Conservation (phyloP, 2,329 filamentous ascomycete genomes). For the Clonostachys byssicola region DNA sequence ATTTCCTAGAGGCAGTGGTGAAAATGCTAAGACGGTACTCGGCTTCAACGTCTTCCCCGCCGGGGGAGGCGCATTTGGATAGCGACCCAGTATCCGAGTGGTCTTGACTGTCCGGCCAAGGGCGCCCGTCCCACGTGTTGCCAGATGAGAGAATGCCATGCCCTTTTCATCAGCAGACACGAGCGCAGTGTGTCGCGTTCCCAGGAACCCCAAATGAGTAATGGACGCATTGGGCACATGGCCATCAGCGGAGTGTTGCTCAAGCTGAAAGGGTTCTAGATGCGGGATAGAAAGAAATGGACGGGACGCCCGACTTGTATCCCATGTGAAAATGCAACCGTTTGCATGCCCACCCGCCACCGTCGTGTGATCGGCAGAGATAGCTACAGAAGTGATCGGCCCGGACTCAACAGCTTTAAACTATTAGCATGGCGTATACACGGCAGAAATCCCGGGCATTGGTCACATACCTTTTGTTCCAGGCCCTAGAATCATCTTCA, state of each 20-base stretch:
- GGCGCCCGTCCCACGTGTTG: slow-evolving; percentile 83
- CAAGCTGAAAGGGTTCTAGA: slow-evolving; percentile 60
- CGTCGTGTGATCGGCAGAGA: slow-evolving; percentile 91
- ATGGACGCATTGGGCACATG: slow-evolving; percentile 76
- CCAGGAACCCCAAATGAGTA: slow-evolving; percentile 90
- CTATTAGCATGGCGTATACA: slow-evolving; percentile 17
- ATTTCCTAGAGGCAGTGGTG: slow-evolving; percentile 88
- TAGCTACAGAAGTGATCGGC: slow-evolving; percentile 77
- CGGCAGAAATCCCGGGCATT: slow-evolving; percentile 7
- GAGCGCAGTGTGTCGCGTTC: slow-evolving; percentile 87
- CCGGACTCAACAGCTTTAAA: slow-evolving; percentile 80
- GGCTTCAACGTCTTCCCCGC: slow-evolving; percentile 73
- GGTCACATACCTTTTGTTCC: slow-evolving; percentile 73
- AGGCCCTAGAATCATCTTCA: slow-evolving; percentile 90
- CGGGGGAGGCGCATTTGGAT: slow-evolving; percentile 66
- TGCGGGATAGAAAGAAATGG: slow-evolving; percentile 88
- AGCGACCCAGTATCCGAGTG: slow-evolving; percentile 84
- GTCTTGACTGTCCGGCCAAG: slow-evolving; percentile 85
- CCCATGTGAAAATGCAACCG: slow-evolving; percentile 96
- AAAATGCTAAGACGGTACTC: slow-evolving; percentile 91
- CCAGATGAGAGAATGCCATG: slow-evolving; percentile 98
- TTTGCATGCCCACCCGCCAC: slow-evolving; percentile 86
- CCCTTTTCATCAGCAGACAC: slow-evolving; percentile 92
- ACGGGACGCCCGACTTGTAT: slow-evolving; percentile 73
- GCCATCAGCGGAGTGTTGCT: slow-evolving; percentile 70